Evolutionary conservation across 176 grass and related monocot genomes (phyloP), one percentile per base, ranked within the genome.

Genomic region (Alloteropsis semialata): DNA sequence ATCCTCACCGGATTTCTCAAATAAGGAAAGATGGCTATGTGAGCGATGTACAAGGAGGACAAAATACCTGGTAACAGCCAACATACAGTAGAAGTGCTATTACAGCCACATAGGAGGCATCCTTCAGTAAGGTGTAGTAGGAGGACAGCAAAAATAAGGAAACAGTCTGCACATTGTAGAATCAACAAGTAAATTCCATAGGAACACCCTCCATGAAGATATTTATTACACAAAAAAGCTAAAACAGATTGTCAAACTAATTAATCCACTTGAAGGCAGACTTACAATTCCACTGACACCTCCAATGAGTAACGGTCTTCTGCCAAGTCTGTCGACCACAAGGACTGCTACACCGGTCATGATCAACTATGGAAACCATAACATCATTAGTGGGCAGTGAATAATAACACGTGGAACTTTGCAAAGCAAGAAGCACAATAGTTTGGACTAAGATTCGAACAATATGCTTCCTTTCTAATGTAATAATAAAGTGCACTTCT

Each of bases 261-360:
- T 77, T 51, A 81, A 69, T 85, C 42, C 51, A 70, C 43, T 51
- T 41, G 19, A 76, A 75, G 53, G 43, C 16, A 73, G 68, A 90
- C 89, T 78, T 98, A 98, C 96, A 68, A 98, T 98, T 78, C 92
- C 92, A 80, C 92, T 93, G 69, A 98, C 96, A 78, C 96, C 96
- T 46, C 92, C 90, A 93, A 98, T 85, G 41, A 98, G 96, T 82
- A 95, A 88, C 33, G 92, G 96, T 75, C 96, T 95, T 92, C 96
- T 89, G 41, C 96, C 92, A 88, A 93, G 87, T 86, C 71, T 90
- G 72, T 95, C 96, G 4, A 98, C 89, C 77, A 92, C 91, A 78
- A 95, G 75, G 75, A 98, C 91, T 32, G 96, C 96, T 69, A 84
- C 67, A 84, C 92, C 96, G 49, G 96, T 95, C 92, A 95, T 91